These are phyloP conservation scores for Aspergillus cavernicola DNA, from an alignment of 495 filamentous ascomycete genomes.

Conservation along the genomic window DNA sequence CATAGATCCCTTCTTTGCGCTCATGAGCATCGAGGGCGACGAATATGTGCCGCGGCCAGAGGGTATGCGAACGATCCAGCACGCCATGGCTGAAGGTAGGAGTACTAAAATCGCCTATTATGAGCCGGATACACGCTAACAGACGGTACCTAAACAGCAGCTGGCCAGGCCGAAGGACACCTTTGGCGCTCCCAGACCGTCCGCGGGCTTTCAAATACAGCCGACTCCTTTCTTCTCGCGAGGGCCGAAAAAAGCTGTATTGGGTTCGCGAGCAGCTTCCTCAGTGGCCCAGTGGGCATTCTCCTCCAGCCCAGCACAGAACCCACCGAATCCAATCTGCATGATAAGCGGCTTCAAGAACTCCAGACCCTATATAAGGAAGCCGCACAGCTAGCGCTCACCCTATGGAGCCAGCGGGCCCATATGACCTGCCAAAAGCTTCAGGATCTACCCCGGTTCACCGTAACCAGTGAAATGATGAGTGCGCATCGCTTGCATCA, in stretches of 20 bases:
- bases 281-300: too few species aligned
- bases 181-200: slow-evolving; percentile 16
- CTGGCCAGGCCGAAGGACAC: background rate
- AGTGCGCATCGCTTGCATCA: slow-evolving; percentile 13
- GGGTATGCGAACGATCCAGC: background rate
- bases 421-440: background rate
- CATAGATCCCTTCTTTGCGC: slow-evolving; percentile 11
- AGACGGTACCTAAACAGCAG: background rate
- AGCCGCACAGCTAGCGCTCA: slow-evolving; percentile 6
- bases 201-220: background rate
- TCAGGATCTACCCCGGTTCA: background rate
- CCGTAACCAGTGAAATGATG: background rate
- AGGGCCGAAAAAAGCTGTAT: too few species aligned
- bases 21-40: background rate
- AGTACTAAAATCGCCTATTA: too few species aligned
- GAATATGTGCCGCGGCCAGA: background rate
- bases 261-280: too few species aligned
- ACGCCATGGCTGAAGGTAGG: background rate
- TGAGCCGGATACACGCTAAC: background rate
- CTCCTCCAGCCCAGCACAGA: too few species aligned
- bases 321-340: too few species aligned
- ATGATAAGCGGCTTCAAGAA: background rate
- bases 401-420: slow-evolving; percentile 13
- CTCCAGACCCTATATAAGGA: slow-evolving; percentile 2
- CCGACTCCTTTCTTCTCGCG: too few species aligned